Evolutionary conservation across 129 eudicot genomes (phyloP), one percentile per base, ranked within the genome.

Genomic region (Saposhnikovia divaricata): DNA sequence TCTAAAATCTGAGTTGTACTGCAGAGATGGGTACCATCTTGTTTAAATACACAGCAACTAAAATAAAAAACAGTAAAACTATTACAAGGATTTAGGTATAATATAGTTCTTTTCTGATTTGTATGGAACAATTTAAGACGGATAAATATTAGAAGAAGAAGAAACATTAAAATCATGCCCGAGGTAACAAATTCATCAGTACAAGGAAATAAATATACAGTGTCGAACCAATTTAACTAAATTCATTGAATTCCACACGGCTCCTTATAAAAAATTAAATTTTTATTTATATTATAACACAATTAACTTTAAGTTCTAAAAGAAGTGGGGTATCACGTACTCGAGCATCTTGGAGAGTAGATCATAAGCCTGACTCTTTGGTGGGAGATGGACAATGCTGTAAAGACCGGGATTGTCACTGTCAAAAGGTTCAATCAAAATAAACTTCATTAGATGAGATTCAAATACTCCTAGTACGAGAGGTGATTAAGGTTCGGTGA

Each of bases 321-420:
- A 61, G 39, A 77, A 71, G 39, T 42, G 42, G 88, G 73, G 69
- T 31, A 28, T 37, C 80, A 90, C 97, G 55, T 92, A 96, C 99
- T 96, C 99, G 44, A 96, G 91, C 99, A 96, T 96, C 89, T 89
- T 96, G 40, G 97, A 88, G 82, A 96, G 97, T 81, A 96, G 98
- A 82, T 96, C 99, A 81, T 92, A 96, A 76, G 97, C 95, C 70
- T 93, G 93, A 84, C 80, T 83, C 89, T 96, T 96, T 44, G 96
- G 89, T 79, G 93, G 80, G 86, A 96, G 94, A 76, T 96, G 97
- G 72, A 96, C 97, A 82, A 92, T 85, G 80, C 84, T 96, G 90
- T 90, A 85, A 72, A 96, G 99, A 37, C 96, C 99, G 85, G 95
- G 90, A 87, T 89, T 96, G 74, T 96, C 97, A 89, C 99, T 96